phyloP scores from a whole-genome alignment of 1,139 yeast genomes.

The Candida frijolesensis region DNA sequence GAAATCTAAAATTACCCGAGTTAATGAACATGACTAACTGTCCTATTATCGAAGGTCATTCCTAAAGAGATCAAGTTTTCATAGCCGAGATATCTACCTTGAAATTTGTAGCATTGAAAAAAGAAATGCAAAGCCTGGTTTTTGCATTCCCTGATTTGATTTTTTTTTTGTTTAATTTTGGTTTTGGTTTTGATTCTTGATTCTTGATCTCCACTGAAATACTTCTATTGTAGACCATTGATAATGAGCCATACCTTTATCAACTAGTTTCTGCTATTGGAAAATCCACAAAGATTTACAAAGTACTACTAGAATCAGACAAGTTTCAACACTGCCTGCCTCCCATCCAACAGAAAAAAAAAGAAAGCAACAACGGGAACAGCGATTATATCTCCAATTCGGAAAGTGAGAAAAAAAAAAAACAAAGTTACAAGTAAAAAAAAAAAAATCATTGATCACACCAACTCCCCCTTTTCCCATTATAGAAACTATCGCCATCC shows the following conservation, averaged over 20 bases:
- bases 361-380: neutral
- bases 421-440: conserved; percentile 10
- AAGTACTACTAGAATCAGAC: neutral
- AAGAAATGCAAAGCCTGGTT: too few species aligned
- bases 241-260: neutral
- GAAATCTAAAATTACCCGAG: too few species aligned
- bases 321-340: neutral
- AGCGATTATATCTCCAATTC: neutral
- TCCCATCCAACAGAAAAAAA: neutral
- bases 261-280: neutral
- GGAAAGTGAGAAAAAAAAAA: conserved; percentile 1
- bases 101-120: too few species aligned
- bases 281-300: neutral
- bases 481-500: neutral
- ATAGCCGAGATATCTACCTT: too few species aligned
- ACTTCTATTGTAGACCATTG: too few species aligned
- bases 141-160: too few species aligned
- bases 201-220: too few species aligned
- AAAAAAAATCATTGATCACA: conserved; percentile 2
- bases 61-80: too few species aligned
- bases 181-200: too few species aligned
- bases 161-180: too few species aligned
- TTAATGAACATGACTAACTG: too few species aligned
- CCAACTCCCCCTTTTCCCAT: neutral
- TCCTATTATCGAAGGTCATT: too few species aligned